A percentile compares a stretch with the other conserved stretches of the same genome.
Conservation (phyloP, 2,329 filamentous ascomycete species). For the Neonectria punicea region DNA sequence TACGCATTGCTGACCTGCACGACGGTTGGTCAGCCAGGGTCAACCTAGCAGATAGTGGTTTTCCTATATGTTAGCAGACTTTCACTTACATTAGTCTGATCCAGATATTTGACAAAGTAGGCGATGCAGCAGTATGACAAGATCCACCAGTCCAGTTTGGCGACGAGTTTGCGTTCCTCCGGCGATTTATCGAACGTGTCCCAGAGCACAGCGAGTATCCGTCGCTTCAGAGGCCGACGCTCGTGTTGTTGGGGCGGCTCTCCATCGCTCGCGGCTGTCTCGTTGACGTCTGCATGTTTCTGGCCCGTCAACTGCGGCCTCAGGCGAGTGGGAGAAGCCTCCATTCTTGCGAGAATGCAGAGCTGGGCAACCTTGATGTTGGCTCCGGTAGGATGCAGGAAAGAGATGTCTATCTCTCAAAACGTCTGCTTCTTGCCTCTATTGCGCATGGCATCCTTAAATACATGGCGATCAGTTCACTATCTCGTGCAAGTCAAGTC, state of each 20-base stretch:
- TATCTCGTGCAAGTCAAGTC: conserved; percentile 1
- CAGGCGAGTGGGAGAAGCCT: conserved; percentile 1
- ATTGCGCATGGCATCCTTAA: conserved; percentile 3
- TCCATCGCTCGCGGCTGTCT: background rate
- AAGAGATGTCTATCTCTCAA: background rate
- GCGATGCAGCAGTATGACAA: conserved; percentile 48
- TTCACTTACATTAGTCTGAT: conserved; percentile 43
- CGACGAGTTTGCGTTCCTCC: conserved; percentile 46
- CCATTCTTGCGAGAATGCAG: background rate
- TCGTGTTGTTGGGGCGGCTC: background rate
- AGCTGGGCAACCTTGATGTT: background rate
- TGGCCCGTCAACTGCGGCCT: background rate
- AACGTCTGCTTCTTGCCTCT: background rate
- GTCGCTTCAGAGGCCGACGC: conserved; percentile 21
- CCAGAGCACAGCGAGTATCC: conserved; percentile 43
- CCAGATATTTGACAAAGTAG: conserved; percentile 51
- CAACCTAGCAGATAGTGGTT: background rate
- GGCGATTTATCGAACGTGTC: conserved; percentile 48
- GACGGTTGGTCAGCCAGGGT: background rate
- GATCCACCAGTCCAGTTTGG: conserved; percentile 50
- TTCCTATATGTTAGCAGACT: background rate
- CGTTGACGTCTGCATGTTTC: conserved; percentile 1
- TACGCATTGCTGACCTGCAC: conserved; percentile 49
- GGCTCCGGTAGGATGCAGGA: background rate
- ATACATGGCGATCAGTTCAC: background rate